Conservation (phyloP, 2,329 filamentous ascomycete genomes). For the Grosmannia clavigera region DNA sequence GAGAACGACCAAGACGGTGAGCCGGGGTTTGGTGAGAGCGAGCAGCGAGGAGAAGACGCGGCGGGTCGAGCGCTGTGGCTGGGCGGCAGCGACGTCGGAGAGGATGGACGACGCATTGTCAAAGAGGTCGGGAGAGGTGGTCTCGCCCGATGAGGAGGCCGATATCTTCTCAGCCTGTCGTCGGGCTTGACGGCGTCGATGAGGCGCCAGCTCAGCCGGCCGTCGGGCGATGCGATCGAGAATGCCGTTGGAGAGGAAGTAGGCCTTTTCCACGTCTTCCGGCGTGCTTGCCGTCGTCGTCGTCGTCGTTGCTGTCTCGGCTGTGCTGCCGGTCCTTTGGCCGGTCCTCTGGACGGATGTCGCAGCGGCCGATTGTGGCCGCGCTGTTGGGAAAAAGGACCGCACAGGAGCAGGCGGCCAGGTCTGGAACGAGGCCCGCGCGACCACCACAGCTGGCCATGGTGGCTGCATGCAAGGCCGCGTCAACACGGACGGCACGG, state of each 20-base stretch:
- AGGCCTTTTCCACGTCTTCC: constrained; percentile 17
- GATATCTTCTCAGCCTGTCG: neutral
- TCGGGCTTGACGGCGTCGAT: constrained; percentile 12
- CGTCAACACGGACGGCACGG: too few relatives aligned
- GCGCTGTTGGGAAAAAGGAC: neutral
- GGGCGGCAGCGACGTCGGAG: constrained; percentile 36
- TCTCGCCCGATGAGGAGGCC: neutral
- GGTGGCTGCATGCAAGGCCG: too few relatives aligned
- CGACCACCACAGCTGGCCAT: too few relatives aligned
- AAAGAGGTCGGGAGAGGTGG: constrained; percentile 12
- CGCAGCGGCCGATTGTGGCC: neutral
- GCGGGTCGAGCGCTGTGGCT: constrained; percentile 38
- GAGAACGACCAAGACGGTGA: constrained; percentile 83
- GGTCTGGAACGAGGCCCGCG: too few relatives aligned
- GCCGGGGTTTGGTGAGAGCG: constrained; percentile 86
- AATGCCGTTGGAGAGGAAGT: constrained; percentile 22
- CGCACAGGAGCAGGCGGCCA: neutral
- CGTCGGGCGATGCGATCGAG: constrained; percentile 15
- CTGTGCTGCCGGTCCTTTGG: constrained; percentile 5
- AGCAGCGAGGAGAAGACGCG: constrained; percentile 71
- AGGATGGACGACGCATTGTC: constrained; percentile 38
- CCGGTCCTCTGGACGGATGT: neutral
- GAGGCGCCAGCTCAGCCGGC: constrained; percentile 3
- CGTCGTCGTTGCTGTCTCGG: constrained; percentile 3
- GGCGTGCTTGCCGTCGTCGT: neutral